Conservation (phyloP, 2,329 filamentous ascomycete genomes). For the Xylaria sp. region DNA sequence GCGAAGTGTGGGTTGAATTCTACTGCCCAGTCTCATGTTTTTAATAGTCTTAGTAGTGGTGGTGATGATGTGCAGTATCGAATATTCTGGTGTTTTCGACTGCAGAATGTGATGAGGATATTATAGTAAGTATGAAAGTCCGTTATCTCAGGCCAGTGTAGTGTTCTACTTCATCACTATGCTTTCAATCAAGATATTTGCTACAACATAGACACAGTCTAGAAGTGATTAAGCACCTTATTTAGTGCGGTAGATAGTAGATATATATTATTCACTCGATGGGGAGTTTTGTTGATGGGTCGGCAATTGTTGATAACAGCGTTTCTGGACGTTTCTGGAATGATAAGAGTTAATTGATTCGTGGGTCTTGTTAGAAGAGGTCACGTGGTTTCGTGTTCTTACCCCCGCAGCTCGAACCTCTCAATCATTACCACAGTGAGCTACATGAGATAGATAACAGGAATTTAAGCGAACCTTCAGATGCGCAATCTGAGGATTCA, state of each 20-base stretch:
- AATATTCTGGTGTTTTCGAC: constrained; percentile 18
- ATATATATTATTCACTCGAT: background rate
- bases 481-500: background rate
- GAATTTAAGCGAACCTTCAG: too few species aligned
- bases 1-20: constrained; percentile 18
- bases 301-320: background rate
- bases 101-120: background rate
- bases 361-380: background rate
- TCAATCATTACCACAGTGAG: background rate
- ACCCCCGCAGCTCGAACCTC: background rate
- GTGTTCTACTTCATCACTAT: background rate
- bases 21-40: constrained; percentile 24
- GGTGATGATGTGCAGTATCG: background rate
- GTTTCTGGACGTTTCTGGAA: constrained; percentile 23
- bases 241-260: background rate
- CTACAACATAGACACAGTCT: background rate
- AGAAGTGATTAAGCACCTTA: background rate
- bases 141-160: background rate
- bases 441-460: background rate
- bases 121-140: background rate
- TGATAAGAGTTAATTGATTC: background rate
- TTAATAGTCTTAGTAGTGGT: background rate
- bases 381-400: constrained; percentile 26
- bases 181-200: background rate
- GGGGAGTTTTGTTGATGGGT: background rate